Percentiles rank a stretch among this genome's conserved stretches.
phyloP scores from a whole-genome alignment of 140 eudicot genomes.

The Oenanthe javanica region DNA sequence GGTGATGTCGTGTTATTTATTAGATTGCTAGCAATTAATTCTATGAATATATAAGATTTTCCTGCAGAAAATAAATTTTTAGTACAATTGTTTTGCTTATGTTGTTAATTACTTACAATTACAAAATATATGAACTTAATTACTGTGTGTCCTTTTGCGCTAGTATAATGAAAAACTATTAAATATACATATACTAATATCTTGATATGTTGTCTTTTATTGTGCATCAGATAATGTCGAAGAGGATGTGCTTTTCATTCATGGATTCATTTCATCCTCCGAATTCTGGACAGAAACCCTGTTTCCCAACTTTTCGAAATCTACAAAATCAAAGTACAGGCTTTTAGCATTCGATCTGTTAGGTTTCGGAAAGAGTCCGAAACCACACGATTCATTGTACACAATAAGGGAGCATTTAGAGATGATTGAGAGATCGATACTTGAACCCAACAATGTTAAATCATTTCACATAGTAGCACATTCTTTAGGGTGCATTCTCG shows the following conservation, averaged over 20 bases:
- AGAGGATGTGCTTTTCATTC: slow-evolving; percentile 86
- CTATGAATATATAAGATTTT: background rate
- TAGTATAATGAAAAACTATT: background rate
- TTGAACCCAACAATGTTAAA: slow-evolving; percentile 58
- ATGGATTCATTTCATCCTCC: slow-evolving; percentile 90
- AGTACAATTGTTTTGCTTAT: background rate
- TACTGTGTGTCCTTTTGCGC: background rate
- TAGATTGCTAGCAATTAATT: background rate
- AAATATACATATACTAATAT: background rate
- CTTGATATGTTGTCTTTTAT: background rate
- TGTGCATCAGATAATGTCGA: slow-evolving; percentile 36
- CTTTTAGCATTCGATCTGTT: slow-evolving; percentile 77
- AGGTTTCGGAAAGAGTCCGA: slow-evolving; percentile 88
- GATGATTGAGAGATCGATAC: slow-evolving; percentile 72
- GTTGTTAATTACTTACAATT: no score
- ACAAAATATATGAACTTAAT: no score
- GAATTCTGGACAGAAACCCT: slow-evolving; percentile 85
- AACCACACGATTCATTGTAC: slow-evolving; percentile 75
- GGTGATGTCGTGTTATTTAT: background rate
- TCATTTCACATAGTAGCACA: slow-evolving; percentile 94
- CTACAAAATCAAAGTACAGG: slow-evolving; percentile 50
- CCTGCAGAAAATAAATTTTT: background rate
- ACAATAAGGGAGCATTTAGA: slow-evolving; percentile 83
- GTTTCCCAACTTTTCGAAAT: slow-evolving; percentile 62
- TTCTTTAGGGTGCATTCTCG: slow-evolving; percentile 85